A percentile compares a stretch with the other conserved stretches of the same genome.
Conservation (phyloP, 768 basidiomycete genomes). For the Agaricus blazei region DNA sequence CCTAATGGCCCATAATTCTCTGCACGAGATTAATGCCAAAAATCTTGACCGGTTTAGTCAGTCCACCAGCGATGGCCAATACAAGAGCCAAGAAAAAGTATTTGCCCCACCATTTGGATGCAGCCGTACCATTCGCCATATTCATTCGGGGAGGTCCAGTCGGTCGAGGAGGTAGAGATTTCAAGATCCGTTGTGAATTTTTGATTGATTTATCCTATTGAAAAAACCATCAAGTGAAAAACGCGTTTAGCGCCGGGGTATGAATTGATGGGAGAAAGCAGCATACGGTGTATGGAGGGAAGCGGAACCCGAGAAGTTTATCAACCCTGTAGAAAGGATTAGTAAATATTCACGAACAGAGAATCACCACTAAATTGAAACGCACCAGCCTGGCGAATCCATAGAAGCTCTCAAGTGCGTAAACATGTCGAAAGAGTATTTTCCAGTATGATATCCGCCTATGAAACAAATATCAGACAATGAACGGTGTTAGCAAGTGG, state of each 20-base stretch:
- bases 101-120: conserved; percentile 32
- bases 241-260: neutral
- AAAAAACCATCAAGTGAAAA: neutral
- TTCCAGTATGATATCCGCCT: conserved; percentile 71
- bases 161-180: conserved; percentile 38
- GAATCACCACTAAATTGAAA: neutral
- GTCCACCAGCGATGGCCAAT: conserved; percentile 35
- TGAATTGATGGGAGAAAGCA: neutral
- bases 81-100: conserved; percentile 46
- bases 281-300: conserved; percentile 48
- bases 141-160: conserved; percentile 29
- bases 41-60: conserved; percentile 35
- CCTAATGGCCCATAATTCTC: neutral
- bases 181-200: neutral
- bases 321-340: conserved; percentile 37
- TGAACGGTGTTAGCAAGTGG: neutral
- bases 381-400: conserved; percentile 56
- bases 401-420: conserved; percentile 64
- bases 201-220: neutral
- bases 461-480: neutral
- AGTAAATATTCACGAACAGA: neutral
- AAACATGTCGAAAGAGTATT: conserved; percentile 72
- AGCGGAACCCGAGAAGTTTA: conserved; percentile 43
- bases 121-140: conserved; percentile 6
- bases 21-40: neutral